Evolutionary conservation across 1,284 basidiomycete genomes (phyloP).

Genomic region (Cutaneotrichosporon mucoides): DNA sequence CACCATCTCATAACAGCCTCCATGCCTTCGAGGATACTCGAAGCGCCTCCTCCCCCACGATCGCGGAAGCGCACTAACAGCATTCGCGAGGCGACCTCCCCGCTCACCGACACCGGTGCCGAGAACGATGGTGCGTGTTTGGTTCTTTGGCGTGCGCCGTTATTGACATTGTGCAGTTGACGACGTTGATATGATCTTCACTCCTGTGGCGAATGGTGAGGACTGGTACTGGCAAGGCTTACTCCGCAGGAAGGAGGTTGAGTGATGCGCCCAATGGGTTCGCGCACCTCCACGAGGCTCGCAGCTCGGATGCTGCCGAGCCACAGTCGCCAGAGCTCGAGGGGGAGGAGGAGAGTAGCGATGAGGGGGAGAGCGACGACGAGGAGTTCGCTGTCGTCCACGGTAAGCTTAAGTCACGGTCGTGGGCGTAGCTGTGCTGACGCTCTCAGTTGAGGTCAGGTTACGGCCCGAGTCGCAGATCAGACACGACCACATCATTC

Average conservation of each 20-base stretch:
- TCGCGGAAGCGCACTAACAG: no score
- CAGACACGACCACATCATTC: neutral
- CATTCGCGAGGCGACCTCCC: no score
- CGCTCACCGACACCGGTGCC: no score
- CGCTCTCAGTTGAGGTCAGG: slow-evolving; percentile 71
- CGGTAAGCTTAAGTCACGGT: slow-evolving; percentile 10
- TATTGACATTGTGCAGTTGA: neutral
- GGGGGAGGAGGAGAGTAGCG: slow-evolving; percentile 6
- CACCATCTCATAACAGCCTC: no score
- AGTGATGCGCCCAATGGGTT: neutral
- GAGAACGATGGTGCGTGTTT: no score
- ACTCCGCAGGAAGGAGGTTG: neutral
- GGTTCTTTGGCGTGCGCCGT: no score
- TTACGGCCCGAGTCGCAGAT: slow-evolving; percentile 10
- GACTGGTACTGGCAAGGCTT: neutral
- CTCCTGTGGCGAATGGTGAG: slow-evolving; percentile 1
- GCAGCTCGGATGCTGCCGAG: no score
- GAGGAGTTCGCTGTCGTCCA: slow-evolving; percentile 20
- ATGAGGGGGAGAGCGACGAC: slow-evolving; percentile 7
- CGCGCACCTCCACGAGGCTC: neutral
- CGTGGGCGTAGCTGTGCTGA: slow-evolving; percentile 2
- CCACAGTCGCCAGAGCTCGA: neutral
- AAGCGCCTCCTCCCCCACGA: no score
- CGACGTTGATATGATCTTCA: slow-evolving; percentile 1
- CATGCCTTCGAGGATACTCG: no score